Base-by-base conservation (phyloP, 2,329 filamentous ascomycete species). In the Ploettnerulaceae sp. region DNA sequence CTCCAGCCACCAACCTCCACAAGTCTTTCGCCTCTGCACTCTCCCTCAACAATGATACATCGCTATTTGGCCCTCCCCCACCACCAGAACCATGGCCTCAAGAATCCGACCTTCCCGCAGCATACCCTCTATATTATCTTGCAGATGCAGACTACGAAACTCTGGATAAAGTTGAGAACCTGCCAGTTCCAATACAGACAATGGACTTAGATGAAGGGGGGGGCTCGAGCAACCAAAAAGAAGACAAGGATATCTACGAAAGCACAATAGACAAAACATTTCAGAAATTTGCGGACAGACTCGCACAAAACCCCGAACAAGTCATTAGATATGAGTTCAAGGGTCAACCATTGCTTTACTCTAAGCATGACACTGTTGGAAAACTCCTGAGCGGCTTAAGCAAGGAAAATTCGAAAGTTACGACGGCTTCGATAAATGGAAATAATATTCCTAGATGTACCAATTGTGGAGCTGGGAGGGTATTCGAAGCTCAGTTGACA, bases 61-160 rank as follows among this genome's bases (percentile, higher is more conserved):
- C 61, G 1, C 55, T 63, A 17, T 54, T 58, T 51, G 62, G 63
- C 18, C 58, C 64, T 5, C 62, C 62, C 2, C 49, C 56, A 9
- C 71, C 78, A 0, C 69, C 76, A 1, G 79, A 89, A 56, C 84
- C 88, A 7, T 97, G 90, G 90, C 91, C 91, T 0, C 63, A 75
- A 9, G 68, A 73, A 29, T 72, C 79, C 1, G 68, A 74, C 0
- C 83, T 86, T 56, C 86, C 88, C 0, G 51, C 72, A 1, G 72
- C 89, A 0, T 97, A 90, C 67, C 84, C 88, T 0, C 70, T 77
- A 22, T 86, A 84, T 62, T 87, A 89, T 70, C 80, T 91, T 34
- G 74, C 84, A 40, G 93, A 97, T 57, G 91, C 91, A 41, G 91
- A 95, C 61, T 95, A 88, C 68, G 93, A 98, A 67, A 86, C 85